Evolutionary conservation across 352 stramenopile genomes (phyloP).

Genomic region (Discostella stelligera): DNA sequence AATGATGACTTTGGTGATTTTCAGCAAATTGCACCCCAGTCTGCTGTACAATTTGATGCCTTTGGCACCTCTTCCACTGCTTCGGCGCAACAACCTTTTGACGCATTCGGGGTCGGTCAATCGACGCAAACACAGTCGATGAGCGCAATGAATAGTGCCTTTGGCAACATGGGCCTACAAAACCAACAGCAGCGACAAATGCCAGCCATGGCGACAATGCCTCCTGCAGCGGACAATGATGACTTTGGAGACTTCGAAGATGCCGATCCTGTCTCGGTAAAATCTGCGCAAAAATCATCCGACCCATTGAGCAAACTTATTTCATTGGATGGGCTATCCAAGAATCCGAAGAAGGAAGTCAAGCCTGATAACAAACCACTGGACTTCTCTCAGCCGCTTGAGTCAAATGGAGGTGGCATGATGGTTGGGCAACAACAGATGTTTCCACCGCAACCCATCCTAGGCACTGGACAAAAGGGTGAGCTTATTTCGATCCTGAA

Average conservation of each 20-base stretch:
- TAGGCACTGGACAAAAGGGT: slow-evolving; percentile 30
- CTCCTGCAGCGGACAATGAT: slow-evolving; percentile 50
- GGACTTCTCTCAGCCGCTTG: slow-evolving; percentile 32
- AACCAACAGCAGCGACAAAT: slow-evolving; percentile 30
- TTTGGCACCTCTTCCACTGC: slow-evolving; percentile 37
- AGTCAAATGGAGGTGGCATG: slow-evolving; percentile 12
- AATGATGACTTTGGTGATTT: slow-evolving; percentile 70
- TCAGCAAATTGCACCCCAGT: slow-evolving; percentile 38
- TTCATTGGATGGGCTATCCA: slow-evolving; percentile 73
- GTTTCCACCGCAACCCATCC: slow-evolving; percentile 12
- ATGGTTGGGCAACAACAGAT: slow-evolving; percentile 26
- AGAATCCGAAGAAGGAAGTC: slow-evolving; percentile 74
- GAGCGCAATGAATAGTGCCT: slow-evolving; percentile 63
- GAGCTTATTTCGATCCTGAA: slow-evolving; percentile 5
- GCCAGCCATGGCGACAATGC: slow-evolving; percentile 4
- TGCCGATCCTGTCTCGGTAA: slow-evolving; percentile 37
- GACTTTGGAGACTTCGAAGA: slow-evolving; percentile 76
- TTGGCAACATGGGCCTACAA: slow-evolving; percentile 61
- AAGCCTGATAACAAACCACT: slow-evolving; percentile 41
- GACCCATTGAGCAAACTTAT: slow-evolving; percentile 77
- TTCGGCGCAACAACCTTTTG: slow-evolving; percentile 38
- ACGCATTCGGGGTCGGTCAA: slow-evolving; percentile 58
- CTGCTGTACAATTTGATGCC: slow-evolving; percentile 53
- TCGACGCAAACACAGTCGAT: slow-evolving; percentile 32
- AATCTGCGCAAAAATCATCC: slow-evolving; percentile 22